Evolutionary conservation across 352 stramenopile species (phyloP), one percentile per base, ranked within the genome.

Genomic region (Globisporangium lucens): DNA sequence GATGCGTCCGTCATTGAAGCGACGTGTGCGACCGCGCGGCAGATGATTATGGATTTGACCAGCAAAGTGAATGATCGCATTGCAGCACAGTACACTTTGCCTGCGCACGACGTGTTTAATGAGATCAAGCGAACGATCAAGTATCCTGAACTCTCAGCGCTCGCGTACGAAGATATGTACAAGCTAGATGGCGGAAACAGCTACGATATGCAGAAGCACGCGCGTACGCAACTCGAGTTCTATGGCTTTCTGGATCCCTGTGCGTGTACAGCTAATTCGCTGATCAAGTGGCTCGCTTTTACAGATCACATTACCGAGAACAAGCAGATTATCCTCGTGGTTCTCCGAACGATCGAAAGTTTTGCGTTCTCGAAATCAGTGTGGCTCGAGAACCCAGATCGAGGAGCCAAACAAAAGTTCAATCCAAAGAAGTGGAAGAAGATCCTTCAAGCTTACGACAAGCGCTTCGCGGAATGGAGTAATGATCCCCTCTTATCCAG

Each of bases 281-380:
- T 56, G 49, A 56, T 56, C 49, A 56, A 33, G 49, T 56, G 49
- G 49, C 49, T 56, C 22, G 30, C 49, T 24, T n/a, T 56, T 33
- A 27, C 30, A 10, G 49, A 56, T 6, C 22, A 13, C 2, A 27
- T 56, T 29, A 7, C 49, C 10, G 49, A 10, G n/a, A 33, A 15
- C 49, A 56, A 56, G 8, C 49, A 56, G 22, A 24, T 56, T 15
- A 8, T 13, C 15, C 49, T 56, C 22, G 49, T 35, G 22, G 49
- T 33, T 3, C 49, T 56, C 49, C 49, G 49, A 27, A 56, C 49
- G 49, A 35, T 56, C 22, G 49, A 56, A 22, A 56, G 3, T 24
- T 56, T 56, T 4, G 49, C 30, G 49, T 56, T 56, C 22, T 56
- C 49, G 22, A 56, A 56, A 15, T 56, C 49, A 10, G 4, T n/a